Evolutionary conservation across 1,284 basidiomycete species (phyloP).

Genomic region (Taiwanofungus camphoratus): DNA sequence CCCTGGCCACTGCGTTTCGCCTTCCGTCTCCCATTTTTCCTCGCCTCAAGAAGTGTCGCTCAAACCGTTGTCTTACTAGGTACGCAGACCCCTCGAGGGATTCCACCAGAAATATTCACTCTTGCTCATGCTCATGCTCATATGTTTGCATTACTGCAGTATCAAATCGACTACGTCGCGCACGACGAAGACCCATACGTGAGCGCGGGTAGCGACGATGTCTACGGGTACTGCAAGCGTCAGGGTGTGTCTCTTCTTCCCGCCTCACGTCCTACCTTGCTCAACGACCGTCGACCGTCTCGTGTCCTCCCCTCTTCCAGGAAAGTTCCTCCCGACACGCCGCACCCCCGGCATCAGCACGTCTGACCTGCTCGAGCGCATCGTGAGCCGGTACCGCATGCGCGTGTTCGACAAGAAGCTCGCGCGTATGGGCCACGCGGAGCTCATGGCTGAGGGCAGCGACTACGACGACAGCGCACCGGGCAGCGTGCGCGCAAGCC

Average conservation of each 20-base stretch:
- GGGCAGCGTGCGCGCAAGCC: slow-evolving; percentile 10
- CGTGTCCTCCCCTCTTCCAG: slow-evolving; percentile 33
- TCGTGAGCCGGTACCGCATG: slow-evolving; percentile 77
- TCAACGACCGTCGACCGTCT: neutral
- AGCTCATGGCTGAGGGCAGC: slow-evolving; percentile 44
- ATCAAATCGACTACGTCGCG: slow-evolving; percentile 75
- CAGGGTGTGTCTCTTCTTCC: slow-evolving; percentile 46
- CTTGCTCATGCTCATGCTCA: no score
- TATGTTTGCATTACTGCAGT: slow-evolving; percentile 16
- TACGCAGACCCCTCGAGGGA: no score
- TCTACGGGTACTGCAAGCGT: slow-evolving; percentile 80
- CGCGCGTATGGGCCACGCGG: slow-evolving; percentile 75
- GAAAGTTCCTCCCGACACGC: slow-evolving; percentile 92
- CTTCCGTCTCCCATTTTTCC: no score
- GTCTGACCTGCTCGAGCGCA: slow-evolving; percentile 86
- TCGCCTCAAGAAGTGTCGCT: no score
- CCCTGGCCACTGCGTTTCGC: no score
- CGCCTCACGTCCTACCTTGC: neutral
- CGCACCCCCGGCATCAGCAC: slow-evolving; percentile 95
- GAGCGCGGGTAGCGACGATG: slow-evolving; percentile 72
- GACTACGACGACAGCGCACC: slow-evolving; percentile 29
- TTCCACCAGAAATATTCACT: no score
- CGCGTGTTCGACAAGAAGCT: slow-evolving; percentile 89
- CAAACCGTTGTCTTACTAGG: no score
- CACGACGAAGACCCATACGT: slow-evolving; percentile 90